A percentile compares a stretch with the other conserved stretches of the same genome.
Evolutionary conservation across 1,284 basidiomycete genomes (phyloP).

Genomic region (Wolfiporia cocos): DNA sequence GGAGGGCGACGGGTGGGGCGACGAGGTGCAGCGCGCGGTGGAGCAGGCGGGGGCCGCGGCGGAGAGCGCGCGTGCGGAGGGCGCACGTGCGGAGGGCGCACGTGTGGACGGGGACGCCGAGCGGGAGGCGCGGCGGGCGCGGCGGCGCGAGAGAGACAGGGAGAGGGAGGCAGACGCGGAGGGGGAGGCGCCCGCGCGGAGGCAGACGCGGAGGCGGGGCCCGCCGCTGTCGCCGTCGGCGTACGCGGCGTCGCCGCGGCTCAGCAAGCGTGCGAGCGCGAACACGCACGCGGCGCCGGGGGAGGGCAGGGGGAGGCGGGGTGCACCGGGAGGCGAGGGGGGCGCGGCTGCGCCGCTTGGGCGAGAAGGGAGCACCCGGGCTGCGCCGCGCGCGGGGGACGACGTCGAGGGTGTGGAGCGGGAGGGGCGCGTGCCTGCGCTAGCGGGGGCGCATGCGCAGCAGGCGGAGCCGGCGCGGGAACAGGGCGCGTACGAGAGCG

Average conservation of each 20-base stretch:
- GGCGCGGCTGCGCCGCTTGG: too few species aligned
- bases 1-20: too few species aligned
- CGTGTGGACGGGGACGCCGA: too few species aligned
- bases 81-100: too few species aligned
- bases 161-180: constrained; percentile 1
- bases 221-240: constrained; percentile 1
- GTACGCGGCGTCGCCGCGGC: not conserved
- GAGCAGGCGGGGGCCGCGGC: too few species aligned
- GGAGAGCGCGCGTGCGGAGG: too few species aligned
- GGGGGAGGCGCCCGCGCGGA: not conserved
- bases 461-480: not conserved
- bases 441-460: not conserved
- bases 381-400: too few species aligned
- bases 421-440: not conserved
- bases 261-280: not conserved
- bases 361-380: too few species aligned
- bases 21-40: too few species aligned
- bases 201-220: constrained; percentile 2
- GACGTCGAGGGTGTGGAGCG: not conserved
- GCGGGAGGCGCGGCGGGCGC: constrained; percentile 3
- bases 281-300: not conserved
- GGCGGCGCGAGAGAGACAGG: constrained; percentile 2
- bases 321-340: not conserved
- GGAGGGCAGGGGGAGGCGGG: not conserved
- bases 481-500: not conserved